A percentile compares a stretch with the other conserved stretches of the same genome.
Evolutionary conservation across 148 eudicot genomes (phyloP).

Genomic region (Silene conica): DNA sequence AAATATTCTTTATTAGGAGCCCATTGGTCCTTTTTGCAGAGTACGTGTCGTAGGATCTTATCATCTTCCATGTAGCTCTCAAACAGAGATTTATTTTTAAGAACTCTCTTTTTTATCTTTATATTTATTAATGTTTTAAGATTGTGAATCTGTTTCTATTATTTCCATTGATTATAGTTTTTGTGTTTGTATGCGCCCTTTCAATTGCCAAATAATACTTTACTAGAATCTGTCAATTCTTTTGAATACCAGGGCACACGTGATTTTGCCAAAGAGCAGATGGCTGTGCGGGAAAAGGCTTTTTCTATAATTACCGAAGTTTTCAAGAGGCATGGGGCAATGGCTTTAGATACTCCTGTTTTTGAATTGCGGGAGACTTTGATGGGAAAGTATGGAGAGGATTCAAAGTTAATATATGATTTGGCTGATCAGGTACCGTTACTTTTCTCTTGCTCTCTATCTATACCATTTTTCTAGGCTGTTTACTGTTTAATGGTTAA

Average conservation of each 20-base stretch:
- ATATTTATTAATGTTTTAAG: neutral
- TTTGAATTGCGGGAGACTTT: conserved; percentile 94
- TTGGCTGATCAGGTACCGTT: conserved; percentile 89
- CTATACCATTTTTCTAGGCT: neutral
- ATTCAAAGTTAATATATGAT: conserved; percentile 93
- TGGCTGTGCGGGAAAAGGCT: conserved; percentile 78
- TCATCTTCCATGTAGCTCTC: too few species aligned
- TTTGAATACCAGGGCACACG: conserved; percentile 68
- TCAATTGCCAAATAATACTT: neutral
- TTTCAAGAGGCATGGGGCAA: conserved; percentile 92
- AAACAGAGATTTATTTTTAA: too few species aligned
- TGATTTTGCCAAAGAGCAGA: conserved; percentile 92
- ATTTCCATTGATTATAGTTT: too few species aligned
- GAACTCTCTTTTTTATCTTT: too few species aligned
- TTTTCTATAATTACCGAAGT: conserved; percentile 66
- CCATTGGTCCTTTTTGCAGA: neutral
- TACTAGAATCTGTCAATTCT: conserved; percentile 6
- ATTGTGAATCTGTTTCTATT: too few species aligned
- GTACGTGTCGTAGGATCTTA: too few species aligned
- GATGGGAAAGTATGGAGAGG: conserved; percentile 95
- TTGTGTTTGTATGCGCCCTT: neutral
- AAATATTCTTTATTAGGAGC: too few species aligned
- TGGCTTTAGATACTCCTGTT: conserved; percentile 88
- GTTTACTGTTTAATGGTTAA: neutral
- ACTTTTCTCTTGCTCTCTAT: neutral